These are phyloP conservation scores for Coffea canephora DNA, from an alignment of 257 asterid genomes.

Conservation along the genomic window DNA sequence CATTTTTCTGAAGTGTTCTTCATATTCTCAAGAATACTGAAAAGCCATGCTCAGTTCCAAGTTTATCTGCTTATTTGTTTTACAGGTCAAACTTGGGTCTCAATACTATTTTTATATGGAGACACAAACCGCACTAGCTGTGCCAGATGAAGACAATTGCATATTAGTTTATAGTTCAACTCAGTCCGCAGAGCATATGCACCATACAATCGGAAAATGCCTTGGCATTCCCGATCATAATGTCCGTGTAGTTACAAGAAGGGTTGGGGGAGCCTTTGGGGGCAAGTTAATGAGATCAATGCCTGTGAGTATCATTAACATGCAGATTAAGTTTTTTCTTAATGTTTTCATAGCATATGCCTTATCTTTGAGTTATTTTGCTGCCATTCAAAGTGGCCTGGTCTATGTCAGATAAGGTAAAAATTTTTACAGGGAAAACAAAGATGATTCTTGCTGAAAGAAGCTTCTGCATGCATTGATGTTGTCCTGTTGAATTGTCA, in stretches of 20 bases:
- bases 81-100: conserved; percentile 63
- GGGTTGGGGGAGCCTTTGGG: conserved; percentile 80
- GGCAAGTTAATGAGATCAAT: conserved; percentile 58
- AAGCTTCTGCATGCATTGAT: background rate
- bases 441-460: background rate
- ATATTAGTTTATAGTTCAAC: conserved; percentile 68
- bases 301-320: conserved; percentile 41
- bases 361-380: too few species aligned
- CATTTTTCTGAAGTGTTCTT: background rate
- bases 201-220: conserved; percentile 55
- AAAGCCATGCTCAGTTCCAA: background rate
- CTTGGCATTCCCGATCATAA: conserved; percentile 70
- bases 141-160: conserved; percentile 83
- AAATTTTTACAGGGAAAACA: too few species aligned
- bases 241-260: conserved; percentile 65
- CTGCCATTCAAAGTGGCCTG: too few species aligned
- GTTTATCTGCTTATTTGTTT: conserved; percentile 6
- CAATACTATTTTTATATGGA: conserved; percentile 75
- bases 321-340: too few species aligned
- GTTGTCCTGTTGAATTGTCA: too few species aligned
- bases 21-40: background rate
- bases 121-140: conserved; percentile 67
- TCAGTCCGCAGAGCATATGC: conserved; percentile 56
- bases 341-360: too few species aligned
- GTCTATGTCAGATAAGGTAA: too few species aligned